These are phyloP conservation scores for Scedosporium aurantiacum DNA, from an alignment of 2,329 filamentous ascomycete species.

Conservation along the genomic window DNA sequence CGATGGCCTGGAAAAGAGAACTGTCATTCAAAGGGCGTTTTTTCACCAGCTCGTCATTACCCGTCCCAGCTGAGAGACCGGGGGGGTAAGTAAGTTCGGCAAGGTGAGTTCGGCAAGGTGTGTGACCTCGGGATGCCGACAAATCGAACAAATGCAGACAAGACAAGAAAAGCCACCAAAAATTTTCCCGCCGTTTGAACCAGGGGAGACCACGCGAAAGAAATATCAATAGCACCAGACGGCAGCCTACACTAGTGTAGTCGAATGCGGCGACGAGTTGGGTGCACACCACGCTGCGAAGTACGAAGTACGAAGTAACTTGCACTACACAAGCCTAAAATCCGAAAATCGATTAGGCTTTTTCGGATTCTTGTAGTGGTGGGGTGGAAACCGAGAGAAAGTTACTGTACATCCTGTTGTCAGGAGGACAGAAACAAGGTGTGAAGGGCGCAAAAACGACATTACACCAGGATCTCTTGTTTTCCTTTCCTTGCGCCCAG, in stretches of 20 bases:
- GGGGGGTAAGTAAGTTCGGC: too few relatives aligned
- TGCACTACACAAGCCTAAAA: neutral
- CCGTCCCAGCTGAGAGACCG: too few relatives aligned
- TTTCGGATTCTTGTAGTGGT: neutral
- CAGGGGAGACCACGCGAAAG: neutral
- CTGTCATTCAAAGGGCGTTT: neutral
- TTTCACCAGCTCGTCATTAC: too few relatives aligned
- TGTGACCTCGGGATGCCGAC: too few relatives aligned
- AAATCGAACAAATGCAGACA: too few relatives aligned
- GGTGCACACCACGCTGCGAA: too few relatives aligned
- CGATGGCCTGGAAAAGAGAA: neutral
- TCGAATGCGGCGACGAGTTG: too few relatives aligned
- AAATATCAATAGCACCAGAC: too few relatives aligned
- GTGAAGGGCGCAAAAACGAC: neutral
- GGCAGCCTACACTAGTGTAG: too few relatives aligned
- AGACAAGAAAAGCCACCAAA: neutral
- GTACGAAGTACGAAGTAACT: neutral
- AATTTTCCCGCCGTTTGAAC: neutral
- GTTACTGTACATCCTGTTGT: neutral
- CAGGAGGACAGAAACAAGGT: neutral
- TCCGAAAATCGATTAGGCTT: neutral
- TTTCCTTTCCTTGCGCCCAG: neutral
- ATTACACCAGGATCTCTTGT: neutral
- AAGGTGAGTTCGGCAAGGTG: too few relatives aligned
- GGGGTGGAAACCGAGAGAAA: neutral